A percentile compares a stretch with the other conserved stretches of the same genome.
These are phyloP conservation scores for Trichoderma atrobrunneum DNA, from an alignment of 2,329 filamentous ascomycete species.

Conservation along the genomic window DNA sequence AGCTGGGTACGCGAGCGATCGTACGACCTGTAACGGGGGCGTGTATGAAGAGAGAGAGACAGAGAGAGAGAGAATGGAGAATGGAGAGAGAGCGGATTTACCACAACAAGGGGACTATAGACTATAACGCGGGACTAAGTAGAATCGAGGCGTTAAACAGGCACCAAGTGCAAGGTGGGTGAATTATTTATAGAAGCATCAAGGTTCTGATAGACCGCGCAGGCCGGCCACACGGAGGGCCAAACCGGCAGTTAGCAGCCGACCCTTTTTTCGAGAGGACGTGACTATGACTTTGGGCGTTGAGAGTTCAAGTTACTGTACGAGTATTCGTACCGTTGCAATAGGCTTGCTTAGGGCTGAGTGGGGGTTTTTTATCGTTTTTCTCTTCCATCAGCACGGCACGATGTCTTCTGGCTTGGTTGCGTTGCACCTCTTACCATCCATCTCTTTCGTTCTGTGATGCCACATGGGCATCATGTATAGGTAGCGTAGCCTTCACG, in stretches of 20 bases:
- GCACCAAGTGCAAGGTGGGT: neutral
- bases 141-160: neutral
- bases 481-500: neutral
- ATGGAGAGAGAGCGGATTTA: neutral
- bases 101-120: neutral
- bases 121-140: neutral
- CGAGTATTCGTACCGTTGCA: neutral
- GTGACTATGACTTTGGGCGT: neutral
- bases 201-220: constrained; percentile 6
- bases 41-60: neutral
- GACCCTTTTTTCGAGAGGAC: neutral
- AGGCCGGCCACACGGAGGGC: neutral
- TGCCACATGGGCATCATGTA: neutral
- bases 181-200: constrained; percentile 11
- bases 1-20: neutral
- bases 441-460: neutral
- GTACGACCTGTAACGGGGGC: neutral
- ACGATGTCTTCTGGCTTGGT: neutral
- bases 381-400: neutral
- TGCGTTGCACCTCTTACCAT: neutral
- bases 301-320: neutral
- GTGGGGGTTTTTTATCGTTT: neutral
- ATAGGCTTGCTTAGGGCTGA: constrained; percentile 4
- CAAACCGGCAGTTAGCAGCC: constrained; percentile 4
- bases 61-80: neutral